Evolutionary conservation across 106 monocot species (phyloP).

Genomic region (Platanthera zijinensis): DNA sequence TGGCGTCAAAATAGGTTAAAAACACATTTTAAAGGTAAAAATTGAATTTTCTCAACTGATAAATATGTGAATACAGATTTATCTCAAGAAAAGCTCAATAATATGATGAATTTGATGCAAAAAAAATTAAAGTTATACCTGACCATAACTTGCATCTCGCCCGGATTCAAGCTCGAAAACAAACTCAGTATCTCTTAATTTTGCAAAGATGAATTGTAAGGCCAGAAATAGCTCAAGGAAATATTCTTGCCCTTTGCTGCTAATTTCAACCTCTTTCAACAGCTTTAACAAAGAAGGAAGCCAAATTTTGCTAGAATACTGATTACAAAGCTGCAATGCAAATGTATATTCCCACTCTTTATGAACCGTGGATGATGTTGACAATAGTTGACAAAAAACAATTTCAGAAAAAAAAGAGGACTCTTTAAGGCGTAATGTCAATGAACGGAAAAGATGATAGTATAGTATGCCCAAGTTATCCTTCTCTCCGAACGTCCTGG

Average conservation of each 20-base stretch:
- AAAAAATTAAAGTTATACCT: slow-evolving; percentile 26
- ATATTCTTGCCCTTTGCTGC: slow-evolving; percentile 18
- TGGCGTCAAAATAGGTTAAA: too few relatives aligned
- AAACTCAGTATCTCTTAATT: slow-evolving; percentile 61
- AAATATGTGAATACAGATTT: too few relatives aligned
- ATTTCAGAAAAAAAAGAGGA: slow-evolving; percentile 15
- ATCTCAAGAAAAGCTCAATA: too few relatives aligned
- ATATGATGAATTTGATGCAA: background rate
- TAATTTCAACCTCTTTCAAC: slow-evolving; percentile 39
- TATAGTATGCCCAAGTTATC: slow-evolving; percentile 48
- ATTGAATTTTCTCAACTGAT: too few relatives aligned
- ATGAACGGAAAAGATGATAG: slow-evolving; percentile 44
- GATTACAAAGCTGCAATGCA: slow-evolving; percentile 47
- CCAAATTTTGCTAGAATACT: slow-evolving; percentile 77
- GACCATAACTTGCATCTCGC: slow-evolving; percentile 32
- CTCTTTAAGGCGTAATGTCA: slow-evolving; percentile 23
- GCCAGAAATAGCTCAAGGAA: slow-evolving; percentile 31
- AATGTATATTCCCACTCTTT: slow-evolving; percentile 73
- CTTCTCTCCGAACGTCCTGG: slow-evolving; percentile 78
- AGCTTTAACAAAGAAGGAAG: slow-evolving; percentile 61
- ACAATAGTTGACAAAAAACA: slow-evolving; percentile 7
- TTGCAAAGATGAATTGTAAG: slow-evolving; percentile 48
- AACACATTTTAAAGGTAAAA: too few relatives aligned
- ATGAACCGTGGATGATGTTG: background rate
- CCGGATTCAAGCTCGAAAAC: slow-evolving; percentile 63